These are phyloP conservation scores for Russula compacta DNA, from an alignment of 768 basidiomycete genomes.

Conservation along the genomic window DNA sequence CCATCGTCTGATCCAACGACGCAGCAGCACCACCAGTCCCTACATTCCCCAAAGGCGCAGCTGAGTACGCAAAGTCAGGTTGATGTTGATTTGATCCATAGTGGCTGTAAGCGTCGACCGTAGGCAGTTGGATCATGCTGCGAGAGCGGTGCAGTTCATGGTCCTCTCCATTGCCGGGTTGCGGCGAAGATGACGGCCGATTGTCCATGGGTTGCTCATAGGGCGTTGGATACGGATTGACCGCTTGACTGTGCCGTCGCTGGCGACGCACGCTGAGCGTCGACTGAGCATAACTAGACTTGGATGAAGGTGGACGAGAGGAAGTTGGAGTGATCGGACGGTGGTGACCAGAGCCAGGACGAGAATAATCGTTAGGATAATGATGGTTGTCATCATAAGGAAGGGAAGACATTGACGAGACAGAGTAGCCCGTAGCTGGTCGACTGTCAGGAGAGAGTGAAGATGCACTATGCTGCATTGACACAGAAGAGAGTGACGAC, in stretches of 20 bases:
- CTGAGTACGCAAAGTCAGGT: conserved; percentile 76
- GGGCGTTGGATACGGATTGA: conserved; percentile 80
- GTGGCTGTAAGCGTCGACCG: conserved; percentile 40
- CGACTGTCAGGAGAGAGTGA: conserved; percentile 75
- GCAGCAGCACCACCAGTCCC: conserved; percentile 20
- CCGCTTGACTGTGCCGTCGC: conserved; percentile 76
- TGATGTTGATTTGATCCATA: conserved; percentile 32
- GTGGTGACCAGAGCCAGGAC: conserved; percentile 67
- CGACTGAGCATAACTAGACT: conserved; percentile 41
- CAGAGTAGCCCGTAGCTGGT: conserved; percentile 79
- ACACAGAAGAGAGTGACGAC: conserved; percentile 25
- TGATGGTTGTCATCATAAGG: conserved; percentile 42
- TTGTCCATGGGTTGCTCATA: conserved; percentile 42
- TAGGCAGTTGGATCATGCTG: conserved; percentile 77
- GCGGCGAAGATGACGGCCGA: conserved; percentile 20
- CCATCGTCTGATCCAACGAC: conserved; percentile 23
- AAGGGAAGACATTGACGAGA: conserved; percentile 70
- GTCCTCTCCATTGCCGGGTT: conserved; percentile 29
- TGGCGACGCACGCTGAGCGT: conserved; percentile 63
- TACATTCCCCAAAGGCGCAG: conserved; percentile 33
- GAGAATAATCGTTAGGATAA: conserved; percentile 44
- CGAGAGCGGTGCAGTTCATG: conserved; percentile 62
- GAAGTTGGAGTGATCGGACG: conserved; percentile 54
- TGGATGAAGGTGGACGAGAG: conserved; percentile 60
- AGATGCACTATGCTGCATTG: conserved; percentile 59